Conservation (phyloP, 2,329 filamentous ascomycete genomes). For the Colletotrichum tamarilloi region DNA sequence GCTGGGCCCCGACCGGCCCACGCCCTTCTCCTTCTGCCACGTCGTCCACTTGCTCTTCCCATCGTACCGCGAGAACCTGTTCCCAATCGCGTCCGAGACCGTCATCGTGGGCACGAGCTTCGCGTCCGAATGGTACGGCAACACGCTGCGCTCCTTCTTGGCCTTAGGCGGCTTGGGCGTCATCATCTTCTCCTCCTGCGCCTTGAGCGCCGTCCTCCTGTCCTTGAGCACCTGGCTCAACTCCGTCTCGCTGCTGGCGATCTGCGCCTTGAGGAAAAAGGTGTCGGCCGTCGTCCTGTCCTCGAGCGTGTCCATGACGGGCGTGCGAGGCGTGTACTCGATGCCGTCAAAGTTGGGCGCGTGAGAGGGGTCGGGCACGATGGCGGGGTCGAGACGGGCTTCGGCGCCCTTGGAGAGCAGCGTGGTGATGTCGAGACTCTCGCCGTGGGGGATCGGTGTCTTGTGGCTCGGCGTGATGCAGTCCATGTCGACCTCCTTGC, state of each 20-base stretch:
- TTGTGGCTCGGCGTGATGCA: slow-evolving; percentile 92
- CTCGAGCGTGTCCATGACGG: slow-evolving; percentile 82
- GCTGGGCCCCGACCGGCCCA: slow-evolving; percentile 29
- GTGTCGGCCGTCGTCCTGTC: slow-evolving; percentile 58
- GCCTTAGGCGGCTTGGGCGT: slow-evolving; percentile 12
- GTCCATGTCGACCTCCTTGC: slow-evolving; percentile 98
- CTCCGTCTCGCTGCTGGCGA: slow-evolving; percentile 79
- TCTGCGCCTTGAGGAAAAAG: slow-evolving; percentile 85
- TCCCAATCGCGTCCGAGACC: slow-evolving; percentile 47
- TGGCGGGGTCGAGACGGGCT: slow-evolving; percentile 75
- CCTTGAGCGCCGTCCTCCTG: slow-evolving; percentile 51
- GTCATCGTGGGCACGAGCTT: slow-evolving; percentile 49
- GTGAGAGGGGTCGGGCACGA: slow-evolving; percentile 62
- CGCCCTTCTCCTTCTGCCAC: slow-evolving; percentile 35
- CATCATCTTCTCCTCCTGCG: slow-evolving; percentile 40
- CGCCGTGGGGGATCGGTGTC: slow-evolving; percentile 81
- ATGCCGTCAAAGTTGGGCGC: slow-evolving; percentile 72
- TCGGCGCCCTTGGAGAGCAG: slow-evolving; percentile 78
- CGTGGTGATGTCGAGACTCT: slow-evolving; percentile 84
- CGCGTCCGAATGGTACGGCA: slow-evolving; percentile 51
- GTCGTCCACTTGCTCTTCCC: slow-evolving; percentile 28
- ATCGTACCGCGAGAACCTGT: slow-evolving; percentile 30
- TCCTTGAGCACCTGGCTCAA: slow-evolving; percentile 78
- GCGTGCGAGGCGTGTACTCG: slow-evolving; percentile 74
- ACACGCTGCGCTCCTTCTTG: slow-evolving; percentile 38